Base-by-base conservation (phyloP, 495 filamentous ascomycete genomes). In the Xylaria longipes region DNA sequence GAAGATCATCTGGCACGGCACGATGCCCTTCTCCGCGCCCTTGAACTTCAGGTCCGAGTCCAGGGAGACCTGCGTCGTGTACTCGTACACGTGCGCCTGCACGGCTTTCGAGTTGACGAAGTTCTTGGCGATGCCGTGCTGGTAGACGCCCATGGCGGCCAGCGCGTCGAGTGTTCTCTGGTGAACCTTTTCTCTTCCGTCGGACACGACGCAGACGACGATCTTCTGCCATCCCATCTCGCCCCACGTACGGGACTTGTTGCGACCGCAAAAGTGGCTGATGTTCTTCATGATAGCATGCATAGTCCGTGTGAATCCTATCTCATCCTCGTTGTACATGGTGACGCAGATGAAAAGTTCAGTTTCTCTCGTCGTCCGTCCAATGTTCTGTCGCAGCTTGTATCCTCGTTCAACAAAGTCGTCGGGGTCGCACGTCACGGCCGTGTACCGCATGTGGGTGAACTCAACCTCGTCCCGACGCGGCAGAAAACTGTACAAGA, bases 401-500 rank as follows among this genome's bases (percentile, higher is more conserved):
- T 98, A 99, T 0, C 96, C 95, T 63, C 89, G 86, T 20, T 88
- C 85, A 0, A 93, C 91, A 73, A 97, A 99, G 76, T 99, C 95
- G 78, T 98, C 95, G 0, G 97, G 97, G 78, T 99, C 97, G 77
- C 95, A 98, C 1, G 97, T 99, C 45, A 97, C 96, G n/a, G 97
- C 97, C 39, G 97, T 98, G 78, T 99, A 99, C n/a, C 97, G 92
- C 97, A 98, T 98, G 79, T 99, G 95, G 1, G 97, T 99, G 79
- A 98, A 99, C 80, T 99, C 97, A 61, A 93, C 89, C 72, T 97
- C 94, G 79, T 98, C 94, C 33, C 95, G 87, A 41, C 94, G 88
- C 0, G 97, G 97, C 58, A 98, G 84, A 81, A 98, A 98, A 76
- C 92, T 94, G 85, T 98, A 94, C 11, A 98, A 85, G 75, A 98